Conservation (phyloP, 345 rosid genomes). For the Erucastrum elatum region DNA sequence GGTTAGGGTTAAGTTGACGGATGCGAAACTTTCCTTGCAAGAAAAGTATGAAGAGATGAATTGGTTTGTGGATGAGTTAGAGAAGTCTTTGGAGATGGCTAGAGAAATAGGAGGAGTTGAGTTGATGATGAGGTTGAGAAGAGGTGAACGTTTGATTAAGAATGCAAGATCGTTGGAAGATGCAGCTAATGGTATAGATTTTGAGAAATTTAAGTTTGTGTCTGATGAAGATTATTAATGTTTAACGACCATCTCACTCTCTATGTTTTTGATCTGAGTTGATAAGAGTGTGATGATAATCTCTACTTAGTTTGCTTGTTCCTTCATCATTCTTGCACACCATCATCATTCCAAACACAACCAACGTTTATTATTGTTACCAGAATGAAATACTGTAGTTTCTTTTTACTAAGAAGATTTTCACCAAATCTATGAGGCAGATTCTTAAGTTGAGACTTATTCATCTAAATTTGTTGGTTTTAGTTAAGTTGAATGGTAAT, state of each 20-base stretch:
- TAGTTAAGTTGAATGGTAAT: too few species aligned
- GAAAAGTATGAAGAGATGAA: constrained; percentile 50
- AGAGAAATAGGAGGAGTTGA: constrained; percentile 25
- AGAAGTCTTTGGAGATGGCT: constrained; percentile 25
- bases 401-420: too few species aligned
- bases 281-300: too few species aligned
- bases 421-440: too few species aligned
- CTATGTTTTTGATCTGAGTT: too few species aligned
- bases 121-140: constrained; percentile 1
- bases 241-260: not conserved
- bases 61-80: constrained; percentile 45
- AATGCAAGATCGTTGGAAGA: constrained; percentile 22
- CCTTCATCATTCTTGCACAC: too few species aligned
- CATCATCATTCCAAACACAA: too few species aligned
- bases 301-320: too few species aligned
- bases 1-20: constrained; percentile 77
- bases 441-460: too few species aligned
- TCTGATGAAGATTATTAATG: not conserved
- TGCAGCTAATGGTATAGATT: not conserved
- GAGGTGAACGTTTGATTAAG: constrained; percentile 30
- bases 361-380: too few species aligned
- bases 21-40: constrained; percentile 57
- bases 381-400: too few species aligned
- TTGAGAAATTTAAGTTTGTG: constrained; percentile 11
- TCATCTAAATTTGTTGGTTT: too few species aligned